Base-by-base conservation (phyloP, 2,329 filamentous ascomycete genomes). In the Dothistroma septosporum region DNA sequence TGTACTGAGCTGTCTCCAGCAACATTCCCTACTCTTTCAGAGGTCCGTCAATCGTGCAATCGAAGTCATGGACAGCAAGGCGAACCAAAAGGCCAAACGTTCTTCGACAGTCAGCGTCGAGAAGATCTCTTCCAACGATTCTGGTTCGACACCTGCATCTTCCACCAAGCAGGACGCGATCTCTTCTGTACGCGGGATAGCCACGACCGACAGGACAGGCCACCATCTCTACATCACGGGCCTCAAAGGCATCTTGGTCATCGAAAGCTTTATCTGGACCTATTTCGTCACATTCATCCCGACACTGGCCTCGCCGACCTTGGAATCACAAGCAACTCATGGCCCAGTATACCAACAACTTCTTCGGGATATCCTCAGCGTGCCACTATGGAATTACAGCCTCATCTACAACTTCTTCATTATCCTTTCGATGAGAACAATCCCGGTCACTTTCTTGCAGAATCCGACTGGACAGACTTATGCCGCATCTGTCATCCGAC, bases 251-350 rank as follows among this genome's bases (percentile, higher is more conserved):
- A 63, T 79, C n/a, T 65, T 80, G 19, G 75, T 75, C 7, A 64
- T 81, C 12, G 69, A 77, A 61, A 74, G 75, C 11, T 78, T 81
- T 53, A 62, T 80, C 47, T 80, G 77, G 69, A 69, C 76, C 47
- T 81, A 79, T 66, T 76, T 82, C 49, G 70, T 75, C 49, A 75
- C 73, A 1, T 81, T 80, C 64, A 72, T 78, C 19, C 79, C 79
- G 14, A 70, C 73, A 9, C 69, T 78, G 10, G 77, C 78, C 4
- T 74, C 73, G 2, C 79, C 79, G 10, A 70, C 73, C 9, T 68
- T 78, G 8, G 77, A 78, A 4, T 74, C 73, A 2, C 67, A 68
- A n/a, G 73, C 75, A 54, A 63, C 69, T 10, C 55, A 70, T n/a
- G 76, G 77, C 0, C 74, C 76, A 2, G 56, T 66, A 12, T 78